Conservation (phyloP, 2,329 filamentous ascomycete genomes). For the Fusarium poae region DNA sequence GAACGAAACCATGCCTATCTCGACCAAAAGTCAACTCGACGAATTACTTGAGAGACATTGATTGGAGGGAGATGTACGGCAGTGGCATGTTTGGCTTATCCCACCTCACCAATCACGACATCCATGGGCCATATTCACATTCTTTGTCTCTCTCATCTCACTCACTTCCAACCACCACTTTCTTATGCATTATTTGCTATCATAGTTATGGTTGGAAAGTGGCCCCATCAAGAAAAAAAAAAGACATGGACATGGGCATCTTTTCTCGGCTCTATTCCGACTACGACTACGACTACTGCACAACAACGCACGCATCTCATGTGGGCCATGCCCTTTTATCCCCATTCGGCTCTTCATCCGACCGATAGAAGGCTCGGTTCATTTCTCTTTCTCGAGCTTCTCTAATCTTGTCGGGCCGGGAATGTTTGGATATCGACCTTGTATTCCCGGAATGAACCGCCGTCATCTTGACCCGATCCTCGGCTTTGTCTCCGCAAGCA, state of each 20-base stretch:
- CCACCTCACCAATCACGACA: constrained; percentile 24
- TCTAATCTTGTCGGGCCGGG: constrained; percentile 14
- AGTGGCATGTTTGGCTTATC: constrained; percentile 30
- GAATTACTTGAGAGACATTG: constrained; percentile 9
- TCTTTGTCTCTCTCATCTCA: constrained; percentile 24
- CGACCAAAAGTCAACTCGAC: constrained; percentile 3
- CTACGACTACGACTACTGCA: constrained; percentile 2
- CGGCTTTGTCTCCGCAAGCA: constrained; percentile 27
- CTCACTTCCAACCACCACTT: constrained; percentile 14
- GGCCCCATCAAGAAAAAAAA: constrained; percentile 34
- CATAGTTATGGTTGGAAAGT: constrained; percentile 14
- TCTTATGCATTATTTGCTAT: constrained; percentile 5
- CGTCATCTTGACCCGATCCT: constrained; percentile 8
- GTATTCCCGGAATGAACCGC: constrained; percentile 17
- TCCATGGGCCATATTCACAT: constrained; percentile 14
- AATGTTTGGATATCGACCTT: background rate
- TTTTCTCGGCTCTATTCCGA: constrained; percentile 29
- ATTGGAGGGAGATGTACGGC: constrained; percentile 13
- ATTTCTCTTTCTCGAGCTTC: background rate
- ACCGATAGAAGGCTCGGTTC: constrained; percentile 1
- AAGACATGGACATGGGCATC: background rate
- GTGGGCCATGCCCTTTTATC: constrained; percentile 31
- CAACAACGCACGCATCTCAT: constrained; percentile 7
- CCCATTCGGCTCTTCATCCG: constrained; percentile 25
- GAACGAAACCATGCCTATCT: background rate